Evolutionary conservation across 768 basidiomycete species (phyloP).

Genomic region (Erythrobasidium yunnanense): DNA sequence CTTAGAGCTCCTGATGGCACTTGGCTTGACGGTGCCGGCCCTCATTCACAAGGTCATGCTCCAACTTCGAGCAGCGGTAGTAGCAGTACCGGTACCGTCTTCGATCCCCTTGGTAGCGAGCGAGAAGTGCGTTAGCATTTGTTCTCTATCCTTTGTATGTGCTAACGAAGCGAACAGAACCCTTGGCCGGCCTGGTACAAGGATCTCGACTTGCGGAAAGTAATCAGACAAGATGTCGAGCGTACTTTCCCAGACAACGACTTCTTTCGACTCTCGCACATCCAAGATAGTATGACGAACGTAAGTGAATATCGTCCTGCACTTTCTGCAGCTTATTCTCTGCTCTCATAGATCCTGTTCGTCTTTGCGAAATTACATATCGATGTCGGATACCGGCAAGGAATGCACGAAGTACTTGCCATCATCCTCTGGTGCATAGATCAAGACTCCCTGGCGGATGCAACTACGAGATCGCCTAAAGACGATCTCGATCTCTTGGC

Average conservation of each 20-base stretch:
- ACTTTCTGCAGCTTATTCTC: neutral
- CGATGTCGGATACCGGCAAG: constrained; percentile 85
- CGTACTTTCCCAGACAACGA: constrained; percentile 96
- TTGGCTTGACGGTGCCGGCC: constrained; percentile 54
- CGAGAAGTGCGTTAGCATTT: constrained; percentile 42
- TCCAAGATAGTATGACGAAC: constrained; percentile 70
- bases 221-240: constrained; percentile 86
- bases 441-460: constrained; percentile 56
- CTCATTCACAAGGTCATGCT: constrained; percentile 45
- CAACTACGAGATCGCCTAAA: neutral
- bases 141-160: too few relatives aligned
- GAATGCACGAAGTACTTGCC: constrained; percentile 95
- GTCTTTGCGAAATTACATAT: constrained; percentile 68
- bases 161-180: constrained; percentile 55
- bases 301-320: constrained; percentile 33
- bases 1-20: constrained; percentile 78
- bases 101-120: constrained; percentile 49
- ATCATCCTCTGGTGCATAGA: constrained; percentile 73
- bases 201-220: constrained; percentile 74
- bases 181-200: constrained; percentile 94
- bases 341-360: constrained; percentile 51
- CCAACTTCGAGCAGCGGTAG: constrained; percentile 64
- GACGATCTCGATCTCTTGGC: constrained; percentile 26
- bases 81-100: constrained; percentile 45
- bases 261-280: constrained; percentile 67